phyloP scores from a whole-genome alignment of 768 basidiomycete species.

The Pisolithus albus region DNA sequence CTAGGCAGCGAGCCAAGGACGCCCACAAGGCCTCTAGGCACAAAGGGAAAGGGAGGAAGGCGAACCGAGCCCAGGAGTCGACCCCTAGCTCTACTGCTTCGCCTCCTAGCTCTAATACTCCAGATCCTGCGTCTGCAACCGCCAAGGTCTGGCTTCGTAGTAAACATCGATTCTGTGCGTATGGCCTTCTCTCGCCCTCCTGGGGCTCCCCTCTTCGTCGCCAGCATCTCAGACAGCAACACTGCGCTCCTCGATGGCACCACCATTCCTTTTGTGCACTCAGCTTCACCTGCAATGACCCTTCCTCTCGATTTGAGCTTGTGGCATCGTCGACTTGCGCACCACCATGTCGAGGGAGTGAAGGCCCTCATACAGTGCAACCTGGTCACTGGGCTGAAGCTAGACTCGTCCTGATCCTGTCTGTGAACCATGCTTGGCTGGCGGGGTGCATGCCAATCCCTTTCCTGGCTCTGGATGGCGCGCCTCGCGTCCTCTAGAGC shows the following conservation, averaged over 20 bases:
- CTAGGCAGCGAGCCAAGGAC: background rate
- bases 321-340: conserved; percentile 20
- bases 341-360: conserved; percentile 8
- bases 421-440: conserved; percentile 14
- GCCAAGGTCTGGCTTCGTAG: background rate
- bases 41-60: background rate
- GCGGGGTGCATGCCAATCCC: conserved; percentile 18
- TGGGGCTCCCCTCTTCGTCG: conserved; percentile 6
- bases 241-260: conserved; percentile 17
- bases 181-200: background rate
- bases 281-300: conserved; percentile 5
- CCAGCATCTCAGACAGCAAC: no score
- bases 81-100: background rate
- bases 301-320: conserved; percentile 8
- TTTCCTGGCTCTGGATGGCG: conserved; percentile 9
- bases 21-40: background rate
- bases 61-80: background rate
- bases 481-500: conserved; percentile 8
- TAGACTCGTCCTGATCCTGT: conserved; percentile 12
- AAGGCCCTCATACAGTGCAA: conserved; percentile 3
- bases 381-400: conserved; percentile 11
- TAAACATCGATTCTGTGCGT: background rate
- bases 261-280: conserved; percentile 3
- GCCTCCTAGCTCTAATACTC: no score
- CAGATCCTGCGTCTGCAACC: background rate